Conservation (phyloP, 208 protist genomes). For the Naegleria fowleri region DNA sequence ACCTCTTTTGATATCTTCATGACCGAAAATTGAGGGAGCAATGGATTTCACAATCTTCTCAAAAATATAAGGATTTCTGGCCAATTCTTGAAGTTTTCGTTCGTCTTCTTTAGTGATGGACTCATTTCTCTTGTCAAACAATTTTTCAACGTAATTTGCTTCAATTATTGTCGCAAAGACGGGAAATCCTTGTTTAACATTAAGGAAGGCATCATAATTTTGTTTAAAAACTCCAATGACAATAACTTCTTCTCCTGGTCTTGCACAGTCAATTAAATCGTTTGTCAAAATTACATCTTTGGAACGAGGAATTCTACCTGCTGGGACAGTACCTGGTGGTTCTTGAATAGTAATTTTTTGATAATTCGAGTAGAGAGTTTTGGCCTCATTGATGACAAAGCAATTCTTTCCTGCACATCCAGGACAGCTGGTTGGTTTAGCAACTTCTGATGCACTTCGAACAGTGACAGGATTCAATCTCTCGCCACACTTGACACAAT, state of each 20-base stretch:
- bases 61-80: conserved; percentile 71
- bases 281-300: conserved; percentile 94
- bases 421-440: conserved; percentile 60
- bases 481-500: conserved; percentile 87
- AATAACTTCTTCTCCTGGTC: conserved; percentile 93
- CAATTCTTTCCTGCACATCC: conserved; percentile 84
- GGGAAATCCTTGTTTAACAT: conserved; percentile 94
- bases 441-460: conserved; percentile 71
- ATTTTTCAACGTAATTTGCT: conserved; percentile 90
- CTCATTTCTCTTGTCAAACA: conserved; percentile 75
- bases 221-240: conserved; percentile 94
- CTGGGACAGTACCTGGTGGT: conserved; percentile 93
- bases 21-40: conserved; percentile 98
- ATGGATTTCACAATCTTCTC: conserved; percentile 90
- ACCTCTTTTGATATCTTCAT: conserved; percentile 97
- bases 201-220: conserved; percentile 94
- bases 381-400: conserved; percentile 88
- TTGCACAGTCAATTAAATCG: conserved; percentile 95
- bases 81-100: conserved; percentile 56
- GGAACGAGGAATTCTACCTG: conserved; percentile 92
- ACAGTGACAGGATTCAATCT: conserved; percentile 80
- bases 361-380: conserved; percentile 98
- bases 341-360: conserved; percentile 96
- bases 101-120: conserved; percentile 79
- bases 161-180: conserved; percentile 97